Evolutionary conservation across 345 rosid species (phyloP).

Genomic region (Boechera divaricarpa): DNA sequence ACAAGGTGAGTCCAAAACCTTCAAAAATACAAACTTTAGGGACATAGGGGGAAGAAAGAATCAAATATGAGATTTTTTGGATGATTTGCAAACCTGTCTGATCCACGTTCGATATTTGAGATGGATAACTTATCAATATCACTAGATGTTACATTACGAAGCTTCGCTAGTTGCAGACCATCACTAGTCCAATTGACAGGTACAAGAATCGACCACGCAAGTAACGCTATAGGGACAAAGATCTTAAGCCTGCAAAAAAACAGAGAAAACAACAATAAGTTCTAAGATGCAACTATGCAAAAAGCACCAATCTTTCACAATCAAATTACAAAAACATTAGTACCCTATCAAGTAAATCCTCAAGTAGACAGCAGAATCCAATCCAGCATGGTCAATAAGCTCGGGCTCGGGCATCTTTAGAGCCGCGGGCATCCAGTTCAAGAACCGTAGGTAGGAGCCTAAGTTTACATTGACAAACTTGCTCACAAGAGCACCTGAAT

Average conservation of each 20-base stretch:
- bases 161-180: constrained; percentile 52
- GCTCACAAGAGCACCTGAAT: constrained; percentile 58
- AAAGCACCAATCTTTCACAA: constrained; percentile 21
- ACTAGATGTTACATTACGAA: constrained; percentile 70
- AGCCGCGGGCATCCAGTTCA: constrained; percentile 96
- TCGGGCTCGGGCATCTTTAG: constrained; percentile 91
- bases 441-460: constrained; percentile 67
- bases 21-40: constrained; percentile 35
- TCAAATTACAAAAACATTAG: background rate
- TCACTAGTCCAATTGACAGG: constrained; percentile 83
- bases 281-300: background rate
- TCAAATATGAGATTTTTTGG: background rate
- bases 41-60: background rate
- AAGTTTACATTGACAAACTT: constrained; percentile 83
- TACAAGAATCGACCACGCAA: constrained; percentile 82
- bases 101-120: constrained; percentile 68
- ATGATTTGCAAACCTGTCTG: constrained; percentile 60
- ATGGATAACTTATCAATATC: constrained; percentile 91
- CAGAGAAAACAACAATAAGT: background rate
- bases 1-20: constrained; percentile 90
- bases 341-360: constrained; percentile 95
- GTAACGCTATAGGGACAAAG: constrained; percentile 72
- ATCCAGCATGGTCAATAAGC: constrained; percentile 93
- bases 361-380: constrained; percentile 94
- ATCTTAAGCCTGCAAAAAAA: constrained; percentile 70